Base-by-base conservation (phyloP, 371 early-diverging fungal genomes). In the Mortierella sp. region DNA sequence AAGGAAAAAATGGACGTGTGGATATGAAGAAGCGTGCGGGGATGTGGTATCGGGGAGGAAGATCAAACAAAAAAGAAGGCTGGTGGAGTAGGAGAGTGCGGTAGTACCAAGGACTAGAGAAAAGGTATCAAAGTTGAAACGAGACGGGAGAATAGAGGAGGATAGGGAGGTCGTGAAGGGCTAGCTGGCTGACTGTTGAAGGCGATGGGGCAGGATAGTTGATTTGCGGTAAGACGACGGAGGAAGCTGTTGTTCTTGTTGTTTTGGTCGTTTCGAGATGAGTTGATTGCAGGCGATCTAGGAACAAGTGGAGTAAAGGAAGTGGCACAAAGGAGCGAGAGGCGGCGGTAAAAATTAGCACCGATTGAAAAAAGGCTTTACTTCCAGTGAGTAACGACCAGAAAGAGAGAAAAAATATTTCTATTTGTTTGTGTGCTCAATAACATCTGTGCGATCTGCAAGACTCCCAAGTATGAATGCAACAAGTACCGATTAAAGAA, bases 261-360 rank as follows among this genome's bases (percentile, higher is more conserved):
- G n/a, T 8, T 22, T 50, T 24, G 50, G 29, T 58, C 58, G 34
- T 34, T 58, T 58, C 58, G 29, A 55, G 19, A 22, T 48, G 48
- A 24, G 58, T 31, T 58, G 34, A 58, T 34, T 58, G 58, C 34
- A 58, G 58, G 34, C 58, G 34, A 58, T 58, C 58, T 58, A 58
- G 29, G 31, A 26, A 7, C 1, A 31, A 29, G 58, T 31, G 16
- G 55, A 14, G 26, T 4, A 31, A 11, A 31, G 19, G 29, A 22
- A 52, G 52, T 9, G 10, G 11, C 26, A 26, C 52, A 13, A 34
- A 58, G 9, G 37, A 31, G 34, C 19, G 34, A 10, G 50, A 9
- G 50, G n/a, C 14, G 50, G 22, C 37, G 19, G 37, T 31, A 19
- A 58, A 58, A 58, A 16, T 58, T 58, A 58, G 58, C 58, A 16